Base-by-base conservation (phyloP, 202 grass and related monocot species). In the Zoysia matrella region DNA sequence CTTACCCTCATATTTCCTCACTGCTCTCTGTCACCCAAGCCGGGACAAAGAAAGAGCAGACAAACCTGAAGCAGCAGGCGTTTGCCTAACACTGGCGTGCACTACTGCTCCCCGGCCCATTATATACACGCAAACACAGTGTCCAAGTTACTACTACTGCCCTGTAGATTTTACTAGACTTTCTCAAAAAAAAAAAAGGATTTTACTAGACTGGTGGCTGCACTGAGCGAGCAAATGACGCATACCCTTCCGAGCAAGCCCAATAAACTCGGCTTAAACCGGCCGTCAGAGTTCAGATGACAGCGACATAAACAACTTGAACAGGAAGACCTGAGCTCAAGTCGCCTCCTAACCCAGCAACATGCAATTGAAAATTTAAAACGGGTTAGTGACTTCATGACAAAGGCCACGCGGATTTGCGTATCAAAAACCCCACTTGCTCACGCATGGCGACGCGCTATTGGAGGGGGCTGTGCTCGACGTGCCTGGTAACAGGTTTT, bases 1-100 rank as follows among this genome's bases (percentile, higher is more conserved):
- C 30, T 36, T 36, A 89, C 83, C 83, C 78, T 89, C 87, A 89
- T 89, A 1, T 48, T 7, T 13, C 2, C 67, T 5, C 44, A 11
- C 0, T 40, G 8, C 30, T 14, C 46, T 61, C 2, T 61, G 16
- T 61, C 16, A 30, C 2, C 7, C 58, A 9, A 30, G 16, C 22
- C 6, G 18, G 30, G 1, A 2, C 13, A 11, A 11, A 47, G 8
- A 15, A 72, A 66, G 47, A 79, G 8, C n/a, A 16, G 43, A 41
- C 30, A 72, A 36, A 5, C 14, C 81, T 64, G 7, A 16, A 50
- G 63, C 75, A 69, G 70, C 16, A 36, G 30, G 30, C 30, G 30
- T 36, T 36, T 36, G 6, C n/a, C 6, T 49, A 6, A 16, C 47
- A 55, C 52, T 48, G 86, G 11, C 60, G 52, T 42, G 52, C 52